Evolutionary conservation across 1,284 basidiomycete species (phyloP).

Genomic region (Malassezia sp.): DNA sequence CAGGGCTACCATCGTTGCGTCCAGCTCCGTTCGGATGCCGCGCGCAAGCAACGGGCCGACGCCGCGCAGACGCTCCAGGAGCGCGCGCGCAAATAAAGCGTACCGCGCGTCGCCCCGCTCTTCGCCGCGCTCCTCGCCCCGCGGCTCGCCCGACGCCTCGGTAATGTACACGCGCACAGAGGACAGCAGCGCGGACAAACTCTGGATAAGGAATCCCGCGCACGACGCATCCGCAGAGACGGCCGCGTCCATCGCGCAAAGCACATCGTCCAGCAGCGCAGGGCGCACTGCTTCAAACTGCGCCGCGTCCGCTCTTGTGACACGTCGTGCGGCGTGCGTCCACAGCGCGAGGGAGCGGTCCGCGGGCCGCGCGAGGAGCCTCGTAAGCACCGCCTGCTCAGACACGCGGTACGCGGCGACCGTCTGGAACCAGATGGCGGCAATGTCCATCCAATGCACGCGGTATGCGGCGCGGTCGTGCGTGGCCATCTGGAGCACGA

Average conservation of each 20-base stretch:
- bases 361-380: slow-evolving; percentile 2
- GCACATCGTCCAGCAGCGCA: not conserved
- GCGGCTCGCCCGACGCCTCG: not conserved
- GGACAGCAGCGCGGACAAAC: slow-evolving; percentile 19
- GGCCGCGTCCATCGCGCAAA: not conserved
- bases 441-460: slow-evolving; percentile 22
- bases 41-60: not conserved
- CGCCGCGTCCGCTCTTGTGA: not conserved
- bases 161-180: slow-evolving; percentile 15
- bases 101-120: not conserved
- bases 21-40: slow-evolving; percentile 4
- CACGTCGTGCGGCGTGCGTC: too few species aligned
- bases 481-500: slow-evolving; percentile 58
- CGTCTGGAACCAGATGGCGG: slow-evolving; percentile 31
- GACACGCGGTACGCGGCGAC: slow-evolving; percentile 24
- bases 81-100: not conserved
- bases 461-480: slow-evolving; percentile 52
- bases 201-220: slow-evolving; percentile 10
- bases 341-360: not conserved
- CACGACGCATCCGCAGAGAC: not conserved
- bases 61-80: not conserved
- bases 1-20: not conserved
- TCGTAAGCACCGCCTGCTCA: slow-evolving; percentile 25
- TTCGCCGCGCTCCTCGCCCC: not conserved
- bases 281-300: not conserved